phyloP scores from a whole-genome alignment of 306 rosid species.

The Macrotyloma uniflorum region DNA sequence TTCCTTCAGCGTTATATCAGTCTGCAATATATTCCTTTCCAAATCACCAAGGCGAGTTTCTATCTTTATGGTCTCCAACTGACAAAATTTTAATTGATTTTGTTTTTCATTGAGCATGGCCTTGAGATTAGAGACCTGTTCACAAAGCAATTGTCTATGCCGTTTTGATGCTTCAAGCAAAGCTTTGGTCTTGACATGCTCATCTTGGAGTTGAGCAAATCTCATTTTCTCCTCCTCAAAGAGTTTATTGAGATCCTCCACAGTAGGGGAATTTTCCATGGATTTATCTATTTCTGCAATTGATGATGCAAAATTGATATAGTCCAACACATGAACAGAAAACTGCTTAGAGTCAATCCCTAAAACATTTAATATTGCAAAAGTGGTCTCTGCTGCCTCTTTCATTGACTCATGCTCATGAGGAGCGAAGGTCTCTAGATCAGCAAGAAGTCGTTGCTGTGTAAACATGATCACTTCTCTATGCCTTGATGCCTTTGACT shows the following conservation, averaged over 20 bases:
- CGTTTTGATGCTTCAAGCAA: constrained; percentile 5
- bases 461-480: not conserved
- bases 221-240: constrained; percentile 36
- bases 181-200: constrained; percentile 25
- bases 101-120: constrained; percentile 28
- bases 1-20: not conserved
- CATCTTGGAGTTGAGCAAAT: constrained; percentile 7
- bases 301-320: constrained; percentile 27
- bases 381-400: constrained; percentile 39
- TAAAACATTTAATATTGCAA: not conserved
- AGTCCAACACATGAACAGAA: constrained; percentile 41
- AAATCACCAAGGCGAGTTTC: constrained; percentile 32
- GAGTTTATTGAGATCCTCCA: constrained; percentile 22
- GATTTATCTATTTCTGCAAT: constrained; percentile 30
- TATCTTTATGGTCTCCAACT: constrained; percentile 22
- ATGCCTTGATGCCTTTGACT: constrained; percentile 17
- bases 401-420: constrained; percentile 34
- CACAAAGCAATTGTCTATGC: constrained; percentile 21
- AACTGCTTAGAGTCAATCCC: constrained; percentile 31
- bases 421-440: constrained; percentile 34
- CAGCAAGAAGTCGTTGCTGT: constrained; percentile 19
- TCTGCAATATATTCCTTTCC: constrained; percentile 3
- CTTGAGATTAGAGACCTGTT: constrained; percentile 35
- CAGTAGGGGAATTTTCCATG: constrained; percentile 13
- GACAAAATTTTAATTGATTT: constrained; percentile 14